phyloP scores from a whole-genome alignment of 2,329 filamentous ascomycete species.

The Dryadomyces quercivorus region DNA sequence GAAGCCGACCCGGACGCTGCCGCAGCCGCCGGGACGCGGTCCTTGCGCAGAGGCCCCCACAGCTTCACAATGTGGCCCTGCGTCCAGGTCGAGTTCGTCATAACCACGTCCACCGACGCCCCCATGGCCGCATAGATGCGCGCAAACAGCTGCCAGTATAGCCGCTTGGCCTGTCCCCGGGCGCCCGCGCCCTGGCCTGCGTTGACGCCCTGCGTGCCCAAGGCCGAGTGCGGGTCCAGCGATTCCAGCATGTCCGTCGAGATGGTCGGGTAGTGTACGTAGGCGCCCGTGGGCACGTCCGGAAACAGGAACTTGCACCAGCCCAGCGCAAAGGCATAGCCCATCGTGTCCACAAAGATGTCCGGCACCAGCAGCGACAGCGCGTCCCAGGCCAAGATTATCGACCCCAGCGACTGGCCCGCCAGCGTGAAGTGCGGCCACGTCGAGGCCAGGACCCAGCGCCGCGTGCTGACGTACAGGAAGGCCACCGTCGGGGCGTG shows the following conservation, averaged over 20 bases:
- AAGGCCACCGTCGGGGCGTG: conserved; percentile 75
- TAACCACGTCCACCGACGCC: conserved; percentile 76
- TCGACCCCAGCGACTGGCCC: conserved; percentile 83
- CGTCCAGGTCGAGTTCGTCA: conserved; percentile 97
- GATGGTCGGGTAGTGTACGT: conserved; percentile 97
- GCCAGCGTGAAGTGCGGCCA: conserved; percentile 90
- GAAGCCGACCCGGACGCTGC: not conserved
- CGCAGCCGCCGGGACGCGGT: conserved; percentile 16
- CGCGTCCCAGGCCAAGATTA: conserved; percentile 82
- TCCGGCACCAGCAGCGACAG: conserved; percentile 88
- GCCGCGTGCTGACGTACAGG: conserved; percentile 78
- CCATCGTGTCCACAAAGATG: conserved; percentile 95
- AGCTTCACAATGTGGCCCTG: conserved; percentile 68
- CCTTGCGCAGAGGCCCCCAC: conserved; percentile 53
- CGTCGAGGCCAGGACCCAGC: conserved; percentile 73
- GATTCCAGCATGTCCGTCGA: conserved; percentile 94
- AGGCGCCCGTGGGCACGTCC: conserved; percentile 71
- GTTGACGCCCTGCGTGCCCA: conserved; percentile 61
- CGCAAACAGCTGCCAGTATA: conserved; percentile 84
- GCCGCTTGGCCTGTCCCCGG: conserved; percentile 58
- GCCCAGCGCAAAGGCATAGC: conserved; percentile 83
- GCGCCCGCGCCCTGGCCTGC: conserved; percentile 66
- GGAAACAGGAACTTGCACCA: conserved; percentile 75
- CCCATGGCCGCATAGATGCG: conserved; percentile 72
- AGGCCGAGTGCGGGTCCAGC: conserved; percentile 49